phyloP scores from a whole-genome alignment of 2,329 filamentous ascomycete genomes.

The Phialophora macrospora region DNA sequence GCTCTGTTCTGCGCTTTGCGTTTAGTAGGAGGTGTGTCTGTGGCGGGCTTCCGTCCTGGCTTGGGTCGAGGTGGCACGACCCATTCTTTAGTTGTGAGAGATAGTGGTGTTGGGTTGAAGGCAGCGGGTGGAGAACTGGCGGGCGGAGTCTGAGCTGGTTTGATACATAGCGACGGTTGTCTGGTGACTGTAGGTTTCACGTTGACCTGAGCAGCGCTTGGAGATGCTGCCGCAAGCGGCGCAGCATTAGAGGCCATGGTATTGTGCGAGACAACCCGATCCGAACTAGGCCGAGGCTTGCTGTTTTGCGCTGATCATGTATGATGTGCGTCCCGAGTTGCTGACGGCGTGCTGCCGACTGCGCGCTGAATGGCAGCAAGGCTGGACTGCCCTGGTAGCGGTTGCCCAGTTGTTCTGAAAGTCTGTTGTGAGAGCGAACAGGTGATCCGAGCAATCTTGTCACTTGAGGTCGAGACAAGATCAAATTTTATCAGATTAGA shows the following conservation, averaged over 20 bases:
- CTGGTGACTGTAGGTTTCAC: constrained; percentile 30
- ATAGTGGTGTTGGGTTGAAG: constrained; percentile 49
- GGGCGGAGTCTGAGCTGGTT: constrained; percentile 31
- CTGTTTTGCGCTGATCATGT: constrained; percentile 9
- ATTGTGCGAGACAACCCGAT: constrained; percentile 1
- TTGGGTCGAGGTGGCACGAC: constrained; percentile 81
- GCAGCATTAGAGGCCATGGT: constrained; percentile 31
- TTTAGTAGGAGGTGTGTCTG: constrained; percentile 89
- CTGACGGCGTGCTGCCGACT: neutral
- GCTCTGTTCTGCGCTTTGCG: constrained; percentile 93
- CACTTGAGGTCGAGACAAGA: constrained; percentile 25
- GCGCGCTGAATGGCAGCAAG: neutral
- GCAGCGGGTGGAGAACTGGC: constrained; percentile 44
- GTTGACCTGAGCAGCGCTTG: constrained; percentile 18
- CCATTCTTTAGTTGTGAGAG: constrained; percentile 83
- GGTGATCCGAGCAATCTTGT: constrained; percentile 3
- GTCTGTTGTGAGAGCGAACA: neutral
- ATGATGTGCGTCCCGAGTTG: neutral
- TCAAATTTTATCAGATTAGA: constrained; percentile 43
- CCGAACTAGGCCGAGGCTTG: constrained; percentile 40
- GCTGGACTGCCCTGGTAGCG: neutral
- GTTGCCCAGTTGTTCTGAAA: neutral
- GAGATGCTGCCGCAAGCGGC: constrained; percentile 19
- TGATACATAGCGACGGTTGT: constrained; percentile 38
- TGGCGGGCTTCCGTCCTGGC: constrained; percentile 91